phyloP scores from a whole-genome alignment of 2,329 filamentous ascomycete genomes.

The Aschersonia sp. region DNA sequence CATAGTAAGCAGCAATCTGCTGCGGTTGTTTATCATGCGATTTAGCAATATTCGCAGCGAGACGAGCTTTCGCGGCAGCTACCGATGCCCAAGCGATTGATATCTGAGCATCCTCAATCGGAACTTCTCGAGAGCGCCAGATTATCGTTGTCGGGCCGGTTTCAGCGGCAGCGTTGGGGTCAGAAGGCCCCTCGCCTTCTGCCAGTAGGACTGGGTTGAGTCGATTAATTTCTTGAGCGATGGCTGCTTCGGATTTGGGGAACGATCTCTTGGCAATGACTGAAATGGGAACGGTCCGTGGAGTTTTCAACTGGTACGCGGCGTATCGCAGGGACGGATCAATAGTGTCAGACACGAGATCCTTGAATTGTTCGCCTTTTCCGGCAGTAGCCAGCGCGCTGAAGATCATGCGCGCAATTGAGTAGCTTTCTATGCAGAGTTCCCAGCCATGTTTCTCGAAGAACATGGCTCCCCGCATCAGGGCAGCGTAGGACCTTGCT shows the following conservation, averaged over 20 bases:
- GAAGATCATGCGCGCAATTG: conserved; percentile 71
- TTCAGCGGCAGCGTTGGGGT: conserved; percentile 32
- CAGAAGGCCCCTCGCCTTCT: conserved; percentile 31
- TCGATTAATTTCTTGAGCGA: conserved; percentile 54
- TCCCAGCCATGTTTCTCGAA: conserved; percentile 89
- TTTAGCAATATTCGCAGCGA: conserved; percentile 33
- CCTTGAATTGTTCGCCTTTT: conserved; percentile 64
- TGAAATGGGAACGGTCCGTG: conserved; percentile 68
- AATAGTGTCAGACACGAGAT: conserved; percentile 70
- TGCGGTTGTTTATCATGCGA: conserved; percentile 30
- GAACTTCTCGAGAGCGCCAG: conserved; percentile 76
- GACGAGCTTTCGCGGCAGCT: conserved; percentile 31
- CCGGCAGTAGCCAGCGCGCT: conserved; percentile 49
- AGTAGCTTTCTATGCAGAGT: conserved; percentile 58
- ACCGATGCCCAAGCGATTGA: conserved; percentile 68
- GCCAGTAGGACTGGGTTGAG: conserved; percentile 55
- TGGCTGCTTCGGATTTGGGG: conserved; percentile 42
- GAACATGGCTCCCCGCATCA: conserved; percentile 60
- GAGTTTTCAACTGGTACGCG: conserved; percentile 80
- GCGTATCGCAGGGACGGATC: conserved; percentile 92
- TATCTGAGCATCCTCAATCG: conserved; percentile 85
- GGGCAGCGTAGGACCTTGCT: conserved; percentile 67
- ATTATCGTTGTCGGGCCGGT: conserved; percentile 59
- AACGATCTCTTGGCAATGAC: conserved; percentile 70
- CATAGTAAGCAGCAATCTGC: conserved; percentile 75